Percentiles rank a stretch among this genome's conserved stretches.
phyloP scores from a whole-genome alignment of 352 stramenopile genomes.

The Pythium scleroteichum region DNA sequence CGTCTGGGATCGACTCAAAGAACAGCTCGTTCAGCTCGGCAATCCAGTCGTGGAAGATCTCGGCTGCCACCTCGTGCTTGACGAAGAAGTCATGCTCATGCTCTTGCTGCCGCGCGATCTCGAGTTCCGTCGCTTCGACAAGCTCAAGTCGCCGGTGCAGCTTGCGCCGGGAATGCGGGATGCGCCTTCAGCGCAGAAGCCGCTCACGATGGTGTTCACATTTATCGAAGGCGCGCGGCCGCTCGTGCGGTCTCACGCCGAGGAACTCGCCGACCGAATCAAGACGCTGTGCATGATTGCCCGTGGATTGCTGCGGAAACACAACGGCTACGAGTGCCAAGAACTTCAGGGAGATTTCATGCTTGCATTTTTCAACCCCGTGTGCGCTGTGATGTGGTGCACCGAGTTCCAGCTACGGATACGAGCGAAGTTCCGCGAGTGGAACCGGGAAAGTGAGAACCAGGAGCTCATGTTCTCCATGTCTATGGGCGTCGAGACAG shows the following conservation, averaged over 20 bases:
- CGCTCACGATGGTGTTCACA: slow-evolving; percentile 89
- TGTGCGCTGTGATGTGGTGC: slow-evolving; percentile 81
- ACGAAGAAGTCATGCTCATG: slow-evolving; percentile 80
- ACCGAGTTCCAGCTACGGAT: slow-evolving; percentile 84
- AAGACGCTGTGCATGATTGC: slow-evolving; percentile 83
- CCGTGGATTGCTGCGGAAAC: slow-evolving; percentile 68
- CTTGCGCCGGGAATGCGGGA: slow-evolving; percentile 82
- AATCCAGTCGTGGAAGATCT: slow-evolving; percentile 89
- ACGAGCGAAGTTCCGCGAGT: slow-evolving; percentile 73
- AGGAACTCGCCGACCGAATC: slow-evolving; percentile 82
- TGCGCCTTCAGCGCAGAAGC: slow-evolving; percentile 70
- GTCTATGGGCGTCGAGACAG: slow-evolving; percentile 87
- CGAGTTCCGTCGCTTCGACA: slow-evolving; percentile 71
- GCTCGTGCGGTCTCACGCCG: slow-evolving; percentile 78
- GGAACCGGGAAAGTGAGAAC: slow-evolving; percentile 73
- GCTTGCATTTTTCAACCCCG: slow-evolving; percentile 86
- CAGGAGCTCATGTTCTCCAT: slow-evolving; percentile 86
- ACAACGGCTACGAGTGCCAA: slow-evolving; percentile 89
- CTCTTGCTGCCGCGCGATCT: slow-evolving; percentile 77
- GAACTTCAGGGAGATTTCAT: slow-evolving; percentile 89
- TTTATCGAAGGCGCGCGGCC: slow-evolving; percentile 86
- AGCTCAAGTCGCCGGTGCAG: slow-evolving; percentile 71
- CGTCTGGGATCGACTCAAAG: slow-evolving; percentile 85
- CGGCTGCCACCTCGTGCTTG: slow-evolving; percentile 68
- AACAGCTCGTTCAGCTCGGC: slow-evolving; percentile 84